These are phyloP conservation scores for Cucumis sativus DNA, from an alignment of 306 rosid genomes.

Conservation along the genomic window DNA sequence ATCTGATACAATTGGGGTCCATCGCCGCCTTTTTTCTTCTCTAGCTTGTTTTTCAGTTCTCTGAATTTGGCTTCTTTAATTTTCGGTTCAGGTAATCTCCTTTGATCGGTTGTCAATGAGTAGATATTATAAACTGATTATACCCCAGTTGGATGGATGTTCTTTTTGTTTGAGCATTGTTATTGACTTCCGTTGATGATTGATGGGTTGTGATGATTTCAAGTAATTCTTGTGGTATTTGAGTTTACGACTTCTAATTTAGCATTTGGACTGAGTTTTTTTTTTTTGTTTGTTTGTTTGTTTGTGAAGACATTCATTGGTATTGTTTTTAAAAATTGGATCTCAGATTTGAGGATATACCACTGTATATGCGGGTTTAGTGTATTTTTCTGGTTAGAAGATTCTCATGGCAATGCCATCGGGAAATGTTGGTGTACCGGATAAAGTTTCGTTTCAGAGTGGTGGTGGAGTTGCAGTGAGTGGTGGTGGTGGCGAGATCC, in stretches of 20 bases:
- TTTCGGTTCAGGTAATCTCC: not conserved
- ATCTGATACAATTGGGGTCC: slow-evolving; percentile 8
- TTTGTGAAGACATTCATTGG: not conserved
- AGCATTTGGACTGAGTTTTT: slow-evolving; percentile 18
- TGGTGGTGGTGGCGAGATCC: slow-evolving; percentile 40
- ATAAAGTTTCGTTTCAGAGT: slow-evolving; percentile 64
- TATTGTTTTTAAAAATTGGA: slow-evolving; percentile 13
- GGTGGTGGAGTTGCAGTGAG: slow-evolving; percentile 21
- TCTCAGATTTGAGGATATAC: slow-evolving; percentile 33
- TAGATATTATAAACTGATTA: not conserved
- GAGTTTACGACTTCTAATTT: slow-evolving; percentile 15
- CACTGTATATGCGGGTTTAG: slow-evolving; percentile 34
- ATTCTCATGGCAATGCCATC: slow-evolving; percentile 93
- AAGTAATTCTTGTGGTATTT: slow-evolving; percentile 15
- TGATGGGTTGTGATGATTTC: slow-evolving; percentile 11
- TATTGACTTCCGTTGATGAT: not conserved
- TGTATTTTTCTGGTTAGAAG: slow-evolving; percentile 12
- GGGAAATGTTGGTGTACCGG: slow-evolving; percentile 60
- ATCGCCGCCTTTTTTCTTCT: not conserved
- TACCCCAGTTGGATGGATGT: slow-evolving; percentile 3
- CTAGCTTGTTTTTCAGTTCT: not conserved
- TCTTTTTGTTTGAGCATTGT: slow-evolving; percentile 8
- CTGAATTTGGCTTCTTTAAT: not conserved
- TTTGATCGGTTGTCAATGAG: not conserved
- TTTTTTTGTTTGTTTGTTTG: not conserved